A percentile compares a stretch with the other conserved stretches of the same genome.
Evolutionary conservation across 768 basidiomycete genomes (phyloP).

Genomic region (Amanita rimosa): DNA sequence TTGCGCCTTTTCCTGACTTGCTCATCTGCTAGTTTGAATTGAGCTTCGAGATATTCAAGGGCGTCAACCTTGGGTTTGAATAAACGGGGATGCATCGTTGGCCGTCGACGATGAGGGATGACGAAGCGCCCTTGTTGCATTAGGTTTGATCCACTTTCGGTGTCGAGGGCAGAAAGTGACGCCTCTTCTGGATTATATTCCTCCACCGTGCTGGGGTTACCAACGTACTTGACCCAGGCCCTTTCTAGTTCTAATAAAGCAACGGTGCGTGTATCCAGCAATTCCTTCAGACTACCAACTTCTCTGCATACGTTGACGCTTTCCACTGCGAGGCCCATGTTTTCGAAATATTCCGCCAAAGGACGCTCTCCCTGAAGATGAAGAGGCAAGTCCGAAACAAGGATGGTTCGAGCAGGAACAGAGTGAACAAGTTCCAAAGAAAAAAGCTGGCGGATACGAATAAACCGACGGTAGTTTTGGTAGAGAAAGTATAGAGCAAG

Average conservation of each 20-base stretch:
- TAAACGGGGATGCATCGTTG: conserved; percentile 67
- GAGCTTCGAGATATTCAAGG: conserved; percentile 73
- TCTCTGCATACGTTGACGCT: conserved; percentile 86
- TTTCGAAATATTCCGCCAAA: conserved; percentile 89
- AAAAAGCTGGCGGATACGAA: conserved; percentile 87
- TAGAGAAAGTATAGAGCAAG: conserved; percentile 81
- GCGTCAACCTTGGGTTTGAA: conserved; percentile 77
- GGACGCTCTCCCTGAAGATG: conserved; percentile 79
- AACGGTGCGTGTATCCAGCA: conserved; percentile 73
- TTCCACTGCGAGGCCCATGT: conserved; percentile 79
- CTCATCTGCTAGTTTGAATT: conserved; percentile 77
- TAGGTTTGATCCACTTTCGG: conserved; percentile 29
- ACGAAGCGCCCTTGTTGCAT: conserved; percentile 43
- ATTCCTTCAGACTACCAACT: conserved; percentile 55
- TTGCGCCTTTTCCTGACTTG: conserved; percentile 64
- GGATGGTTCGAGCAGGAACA: conserved; percentile 85
- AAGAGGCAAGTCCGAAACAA: conserved; percentile 76
- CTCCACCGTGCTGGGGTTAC: conserved; percentile 83
- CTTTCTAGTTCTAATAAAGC: conserved; percentile 70
- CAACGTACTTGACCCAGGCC: conserved; percentile 87
- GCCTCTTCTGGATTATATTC: conserved; percentile 69
- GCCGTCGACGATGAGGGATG: conserved; percentile 64
- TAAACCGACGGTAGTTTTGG: conserved; percentile 81
- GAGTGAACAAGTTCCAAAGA: conserved; percentile 92
- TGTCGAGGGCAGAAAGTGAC: conserved; percentile 33